Conservation (phyloP, 2,329 filamentous ascomycete genomes). For the Neofusicoccum kwambonambiense region DNA sequence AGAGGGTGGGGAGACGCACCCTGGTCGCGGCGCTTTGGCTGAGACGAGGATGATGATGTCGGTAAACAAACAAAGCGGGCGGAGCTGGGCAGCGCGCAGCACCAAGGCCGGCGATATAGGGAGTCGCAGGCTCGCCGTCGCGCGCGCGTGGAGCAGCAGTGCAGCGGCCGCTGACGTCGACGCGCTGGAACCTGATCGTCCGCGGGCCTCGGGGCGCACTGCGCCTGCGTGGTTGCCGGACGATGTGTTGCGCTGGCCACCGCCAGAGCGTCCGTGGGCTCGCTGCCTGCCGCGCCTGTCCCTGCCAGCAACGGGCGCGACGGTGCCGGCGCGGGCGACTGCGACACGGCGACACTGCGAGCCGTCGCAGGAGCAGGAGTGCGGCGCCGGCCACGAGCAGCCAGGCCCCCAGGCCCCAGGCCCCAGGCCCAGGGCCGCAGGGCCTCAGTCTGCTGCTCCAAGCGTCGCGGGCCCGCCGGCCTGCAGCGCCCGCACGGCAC, state of each 20-base stretch:
- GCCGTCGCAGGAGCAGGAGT: no score
- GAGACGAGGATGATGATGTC: slow-evolving; percentile 1
- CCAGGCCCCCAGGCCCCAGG: no score
- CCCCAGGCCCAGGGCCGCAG: no score
- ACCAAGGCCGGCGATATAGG: not conserved
- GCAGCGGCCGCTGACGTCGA: slow-evolving; percentile 8
- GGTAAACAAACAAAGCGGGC: slow-evolving; percentile 12
- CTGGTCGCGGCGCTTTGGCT: not conserved
- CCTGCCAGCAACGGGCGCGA: not conserved
- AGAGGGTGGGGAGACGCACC: not conserved
- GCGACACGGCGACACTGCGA: no score
- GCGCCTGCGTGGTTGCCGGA: not conserved
- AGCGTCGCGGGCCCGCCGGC: no score
- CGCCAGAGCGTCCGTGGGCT: not conserved
- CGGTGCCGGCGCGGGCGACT: no score
- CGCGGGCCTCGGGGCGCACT: slow-evolving; percentile 1
- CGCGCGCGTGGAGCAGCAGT: slow-evolving; percentile 3
- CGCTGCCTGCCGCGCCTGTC: not conserved
- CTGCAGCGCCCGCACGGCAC: not conserved
- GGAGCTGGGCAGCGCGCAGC: not conserved
- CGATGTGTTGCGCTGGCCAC: not conserved
- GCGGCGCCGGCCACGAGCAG: no score
- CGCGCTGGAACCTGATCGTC: not conserved
- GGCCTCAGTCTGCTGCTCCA: no score
- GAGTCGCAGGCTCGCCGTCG: not conserved